Evolutionary conservation across 129 eudicot genomes (phyloP), one percentile per base, ranked within the genome.

Genomic region (Artemisia annua): DNA sequence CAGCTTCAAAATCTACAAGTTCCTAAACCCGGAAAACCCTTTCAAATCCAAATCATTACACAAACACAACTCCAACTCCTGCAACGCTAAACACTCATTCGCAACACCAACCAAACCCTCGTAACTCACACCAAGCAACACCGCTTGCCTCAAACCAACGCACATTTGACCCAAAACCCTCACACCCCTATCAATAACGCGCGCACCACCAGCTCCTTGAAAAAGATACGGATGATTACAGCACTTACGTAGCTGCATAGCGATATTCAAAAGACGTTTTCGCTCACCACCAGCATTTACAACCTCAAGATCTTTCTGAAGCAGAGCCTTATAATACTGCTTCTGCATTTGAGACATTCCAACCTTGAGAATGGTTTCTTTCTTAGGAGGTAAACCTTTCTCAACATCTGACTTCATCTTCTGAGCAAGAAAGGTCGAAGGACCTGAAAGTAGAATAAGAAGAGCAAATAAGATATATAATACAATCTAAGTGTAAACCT

Each of bases 231-330:
- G 99, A 74, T 94, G 99, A 67, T 94, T 94, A 77, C 97, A 90
- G 71, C 99, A 94, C 81, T 94, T 94, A 3, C 99, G 86, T 26
- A 94, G 92, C 82, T 94, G 99, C 99, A 94, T 94, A 6, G 99
- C 99, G 20, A 94, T 86, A 77, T 94, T 94, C 16, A 94, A 84
- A 65, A 94, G 88, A 39, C 99, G 99, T 66, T 90, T 90, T 67
- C 97, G 90, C 81, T 90, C 99, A 53, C 97, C 97, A 57, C 99
- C 99, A 80, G 99, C 96, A 88, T 94, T 94, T 39, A 94, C 97
- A 77, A 94, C 99, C 79, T 94, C 99, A 75, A 94, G 97, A 88
- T 94, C 99, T 87, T 94, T 94, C 88, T 94, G 99, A 84, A 94
- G 73, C n/a, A n/a, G n/a, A n/a, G n/a, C n/a, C n/a, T n/a, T n/a